Base-by-base conservation (phyloP, 192 early-diverging fungal genomes). In the Cladochytrium replicatum region DNA sequence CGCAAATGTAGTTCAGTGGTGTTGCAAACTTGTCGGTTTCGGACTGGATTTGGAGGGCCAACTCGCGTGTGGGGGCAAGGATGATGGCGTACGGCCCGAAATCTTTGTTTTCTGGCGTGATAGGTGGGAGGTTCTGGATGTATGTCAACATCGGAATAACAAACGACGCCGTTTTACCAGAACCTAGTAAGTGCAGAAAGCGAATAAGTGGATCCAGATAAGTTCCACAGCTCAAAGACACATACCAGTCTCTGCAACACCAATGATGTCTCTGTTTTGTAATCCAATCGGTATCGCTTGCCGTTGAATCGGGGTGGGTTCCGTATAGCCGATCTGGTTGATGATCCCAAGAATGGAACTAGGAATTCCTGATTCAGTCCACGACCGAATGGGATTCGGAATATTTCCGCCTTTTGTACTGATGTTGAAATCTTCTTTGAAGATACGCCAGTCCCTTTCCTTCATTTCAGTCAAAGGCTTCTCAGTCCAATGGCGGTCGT, bases 401-500 rank as follows among this genome's bases (percentile, higher is more conserved):
- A 94, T 88, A 68, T 38, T 88, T 78, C 73, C 91, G 63, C 86
- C 96, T 69, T 95, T 94, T 57, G 85, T 89, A 3, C 91, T 68
- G 41, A 99, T 99, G 57, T 84, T 89, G 64, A 86, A 96, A 57
- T 99, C 96, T 64, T 99, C 96, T 50, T 91, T 93, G 67, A 99
- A 97, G 46, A 99, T 99, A 63, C 96, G 86, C 96, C 96, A 99
- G 54, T 99, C 96, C 53, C 96, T 75, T 63, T 97, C 92, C 41
- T 69, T 77, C 96, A 99, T 99, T 43, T 96, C 82, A 5, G 52
- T 51, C 54, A 97, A 66, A 8, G 81, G 77, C 55, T 99, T 99
- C 25, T 92, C 88, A 19, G 78, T 68, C 96, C 96, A 99, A 61
- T 97, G 93, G 17, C 93, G 77, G 63, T 92, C 89, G 48, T 95